These are phyloP conservation scores for Barbatosphaeria neglecta DNA, from an alignment of 495 filamentous ascomycete genomes.

Conservation along the genomic window DNA sequence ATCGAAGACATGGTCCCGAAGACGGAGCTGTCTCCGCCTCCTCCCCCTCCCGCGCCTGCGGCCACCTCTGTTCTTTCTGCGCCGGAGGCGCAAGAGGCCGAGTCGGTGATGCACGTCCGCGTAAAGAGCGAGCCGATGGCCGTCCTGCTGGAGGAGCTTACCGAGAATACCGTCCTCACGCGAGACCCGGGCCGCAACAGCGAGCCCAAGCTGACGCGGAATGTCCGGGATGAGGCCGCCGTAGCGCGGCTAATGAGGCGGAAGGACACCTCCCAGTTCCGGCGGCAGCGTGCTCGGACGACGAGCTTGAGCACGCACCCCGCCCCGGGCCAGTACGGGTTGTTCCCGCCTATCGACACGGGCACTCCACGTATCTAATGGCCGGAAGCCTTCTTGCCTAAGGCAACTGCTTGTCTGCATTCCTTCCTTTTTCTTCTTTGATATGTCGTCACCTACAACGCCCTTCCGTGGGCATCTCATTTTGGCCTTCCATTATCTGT, in stretches of 20 bases:
- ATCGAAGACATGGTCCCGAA: conserved; percentile 13
- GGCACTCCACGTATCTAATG: conserved; percentile 11
- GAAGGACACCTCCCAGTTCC: conserved; percentile 12
- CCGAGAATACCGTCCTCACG: conserved; percentile 2
- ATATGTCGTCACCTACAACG: no score
- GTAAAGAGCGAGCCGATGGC: conserved; percentile 8
- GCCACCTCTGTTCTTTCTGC: no score
- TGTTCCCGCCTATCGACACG: conserved; percentile 20
- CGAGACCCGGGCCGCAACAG: conserved; percentile 15
- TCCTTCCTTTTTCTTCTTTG: neutral
- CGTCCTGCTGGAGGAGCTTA: neutral
- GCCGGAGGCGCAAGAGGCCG: conserved; percentile 4
- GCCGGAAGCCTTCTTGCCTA: neutral
- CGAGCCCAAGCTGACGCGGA: conserved; percentile 15
- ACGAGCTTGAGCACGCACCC: conserved; percentile 26
- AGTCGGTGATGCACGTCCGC: conserved; percentile 5
- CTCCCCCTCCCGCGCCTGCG: no score
- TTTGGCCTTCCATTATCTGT: no score
- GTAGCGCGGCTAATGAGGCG: conserved; percentile 6
- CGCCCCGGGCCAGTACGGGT: conserved; percentile 28
- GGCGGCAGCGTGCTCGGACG: conserved; percentile 18
- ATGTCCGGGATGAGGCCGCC: conserved; percentile 9
- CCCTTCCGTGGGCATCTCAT: no score
- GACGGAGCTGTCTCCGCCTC: conserved; percentile 11
- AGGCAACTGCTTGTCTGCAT: neutral